phyloP scores from a whole-genome alignment of 768 basidiomycete genomes.

The Lactarius hengduanensis region DNA sequence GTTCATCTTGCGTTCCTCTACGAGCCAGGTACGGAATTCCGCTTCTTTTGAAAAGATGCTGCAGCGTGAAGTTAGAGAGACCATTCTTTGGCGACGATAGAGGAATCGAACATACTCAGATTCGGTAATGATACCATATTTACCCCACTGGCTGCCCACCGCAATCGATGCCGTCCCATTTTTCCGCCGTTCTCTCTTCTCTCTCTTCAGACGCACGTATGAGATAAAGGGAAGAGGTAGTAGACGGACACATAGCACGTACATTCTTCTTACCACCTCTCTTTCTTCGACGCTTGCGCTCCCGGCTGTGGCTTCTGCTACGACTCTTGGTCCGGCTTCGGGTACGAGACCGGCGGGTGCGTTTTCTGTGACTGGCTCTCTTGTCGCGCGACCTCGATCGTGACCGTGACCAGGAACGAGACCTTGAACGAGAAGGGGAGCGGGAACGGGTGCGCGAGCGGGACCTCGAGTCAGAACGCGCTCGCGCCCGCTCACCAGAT shows the following conservation, averaged over 20 bases:
- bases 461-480: conserved; percentile 25
- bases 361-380: conserved; percentile 43
- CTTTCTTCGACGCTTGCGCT: conserved; percentile 40
- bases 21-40: conserved; percentile 90
- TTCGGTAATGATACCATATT: conserved; percentile 84
- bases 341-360: conserved; percentile 37
- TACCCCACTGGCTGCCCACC: conserved; percentile 78
- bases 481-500: conserved; percentile 21
- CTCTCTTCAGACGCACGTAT: conserved; percentile 38
- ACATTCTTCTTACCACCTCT: conserved; percentile 42
- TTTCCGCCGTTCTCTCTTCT: conserved; percentile 67
- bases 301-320: conserved; percentile 29
- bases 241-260: conserved; percentile 32
- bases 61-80: conserved; percentile 5
- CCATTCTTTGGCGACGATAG: not conserved
- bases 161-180: conserved; percentile 55
- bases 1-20: conserved; percentile 89
- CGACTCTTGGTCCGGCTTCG: conserved; percentile 44
- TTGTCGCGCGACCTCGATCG: conserved; percentile 30
- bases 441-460: conserved; percentile 33
- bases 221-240: not conserved
- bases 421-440: conserved; percentile 27
- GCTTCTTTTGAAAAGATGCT: conserved; percentile 81
- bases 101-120: conserved; percentile 59
- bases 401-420: conserved; percentile 23